Evolutionary conservation across 208 protist species (phyloP), one percentile per base, ranked within the genome.

Genomic region (Crithidia fasciculata): DNA sequence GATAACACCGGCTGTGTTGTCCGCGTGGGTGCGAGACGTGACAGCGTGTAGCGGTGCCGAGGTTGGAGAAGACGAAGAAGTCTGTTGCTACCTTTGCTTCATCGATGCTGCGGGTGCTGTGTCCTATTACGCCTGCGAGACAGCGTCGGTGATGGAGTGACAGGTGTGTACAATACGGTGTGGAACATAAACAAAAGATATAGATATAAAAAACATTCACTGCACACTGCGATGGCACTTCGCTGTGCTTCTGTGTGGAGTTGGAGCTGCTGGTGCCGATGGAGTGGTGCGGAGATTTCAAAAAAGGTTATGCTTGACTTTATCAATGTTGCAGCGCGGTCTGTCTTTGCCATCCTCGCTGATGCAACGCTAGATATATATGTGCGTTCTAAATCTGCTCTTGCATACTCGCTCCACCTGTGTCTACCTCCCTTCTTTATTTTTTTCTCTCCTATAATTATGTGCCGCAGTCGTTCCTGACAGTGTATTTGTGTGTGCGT

Each of bases 71-170:
- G 56, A 67, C 4, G 52, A 18, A 37, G 56, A 67, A 4, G 52
- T 85, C 15, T 9, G 12, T 5, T 70, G 56, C 44, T 92, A 81
- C 69, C 52, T 89, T n/a, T 78, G 78, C 36, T 89, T 92, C 45
- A 74, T 92, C 40, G 88, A 93, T 59, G 71, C 61, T 6, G 80
- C 78, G 10, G 83, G 88, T 3, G 72, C 76, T 0, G 72, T 93
- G 61, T 85, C 85, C 2, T 93, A 88, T 70, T 93, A 93, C 66
- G 9, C 28, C 15, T 86, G 81, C 63, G 74, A 79, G 18, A 78
- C 70, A 0, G 76, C 73, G 8, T 39, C 43, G 4, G n/a, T n/a
- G 15, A 18, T 50, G 2, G 2, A 28, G 45, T 52, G 8, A 7
- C 0, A 28, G 0, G 28, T 28, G 15, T 44, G 54, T 52, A 19